Base-by-base conservation (phyloP, 129 eudicot species). In the Kitagawia praeruptora region DNA sequence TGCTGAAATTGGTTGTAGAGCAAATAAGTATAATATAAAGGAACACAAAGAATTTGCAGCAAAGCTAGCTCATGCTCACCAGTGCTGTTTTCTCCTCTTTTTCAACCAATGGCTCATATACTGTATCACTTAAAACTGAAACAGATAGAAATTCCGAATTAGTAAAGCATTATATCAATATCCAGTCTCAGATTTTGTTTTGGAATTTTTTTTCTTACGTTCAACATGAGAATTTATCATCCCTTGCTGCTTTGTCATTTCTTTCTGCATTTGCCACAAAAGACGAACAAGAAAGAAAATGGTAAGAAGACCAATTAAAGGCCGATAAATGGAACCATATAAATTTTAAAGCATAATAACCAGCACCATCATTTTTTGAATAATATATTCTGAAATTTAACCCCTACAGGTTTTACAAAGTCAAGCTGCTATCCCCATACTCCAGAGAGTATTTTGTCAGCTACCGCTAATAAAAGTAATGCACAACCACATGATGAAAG, bases 111-210 rank as follows among this genome's bases (percentile, higher is more conserved):
- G 96, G 96, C 80, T 90, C 97, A 72, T 87, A 86, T 38, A 51
- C 82, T 23, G 93, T 82, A 79, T 92, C 96, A 79, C 87, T 87
- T 23, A 92, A 81, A 83, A 95, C 99, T 95, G 90, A 77, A 82
- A 61, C 4, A 75, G 67, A 80, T 44, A 82, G 8, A 6, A 48
- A 34, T 34, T 34, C 37, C 2, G 37, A 34, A 66, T 28, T 31
- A 37, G 25, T 25, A 74, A 27, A 4, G 12, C 61, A 11, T 2
- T 9, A 41, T 15, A 3, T 8, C 54, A 47, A 58, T 21, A 47
- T 61, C 16, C 63, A 70, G 8, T 27, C 61, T 81, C 44, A 58
- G 58, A 3, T 28, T 9, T 63, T 49, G 78, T 70, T 28, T 18
- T 31, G 70, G 23, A 10, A 8, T 2, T 58, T 54, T 34, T 34